Percentiles rank a stretch among this genome's conserved stretches.
phyloP scores from a whole-genome alignment of 352 stramenopile genomes.

The Phytophthora nicotianae region DNA sequence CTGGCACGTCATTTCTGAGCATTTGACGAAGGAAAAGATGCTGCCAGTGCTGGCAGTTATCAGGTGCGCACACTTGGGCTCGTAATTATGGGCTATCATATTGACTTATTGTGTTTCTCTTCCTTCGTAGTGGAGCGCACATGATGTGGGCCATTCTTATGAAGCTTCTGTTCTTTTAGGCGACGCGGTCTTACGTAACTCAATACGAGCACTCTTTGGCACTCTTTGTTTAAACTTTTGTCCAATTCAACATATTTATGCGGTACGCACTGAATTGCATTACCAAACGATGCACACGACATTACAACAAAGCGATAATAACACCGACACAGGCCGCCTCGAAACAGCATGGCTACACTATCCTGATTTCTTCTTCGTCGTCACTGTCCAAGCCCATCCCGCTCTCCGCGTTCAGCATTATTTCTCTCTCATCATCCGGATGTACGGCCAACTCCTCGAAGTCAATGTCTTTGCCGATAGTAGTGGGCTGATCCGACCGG shows the following conservation, averaged over 20 bases:
- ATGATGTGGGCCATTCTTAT: constrained; percentile 85
- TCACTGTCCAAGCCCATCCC: constrained; percentile 46
- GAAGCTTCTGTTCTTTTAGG: constrained; percentile 89
- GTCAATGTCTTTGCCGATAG: constrained; percentile 67
- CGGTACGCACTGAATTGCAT: constrained; percentile 17
- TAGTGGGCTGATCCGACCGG: constrained; percentile 49
- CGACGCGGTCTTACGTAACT: constrained; percentile 19
- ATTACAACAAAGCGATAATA: constrained; percentile 9
- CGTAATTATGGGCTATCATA: background rate
- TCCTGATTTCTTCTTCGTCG: constrained; percentile 33
- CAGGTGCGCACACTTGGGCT: constrained; percentile 43
- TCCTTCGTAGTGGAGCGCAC: constrained; percentile 61
- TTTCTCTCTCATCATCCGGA: constrained; percentile 50
- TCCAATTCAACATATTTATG: too few relatives aligned
- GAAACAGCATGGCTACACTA: constrained; percentile 35
- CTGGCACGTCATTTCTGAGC: constrained; percentile 75
- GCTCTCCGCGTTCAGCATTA: constrained; percentile 58
- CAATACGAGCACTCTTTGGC: constrained; percentile 24
- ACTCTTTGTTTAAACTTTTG: too few relatives aligned
- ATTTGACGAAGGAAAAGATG: constrained; percentile 89
- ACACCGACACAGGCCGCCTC: constrained; percentile 11
- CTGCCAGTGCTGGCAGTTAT: constrained; percentile 82
- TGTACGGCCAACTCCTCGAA: constrained; percentile 51
- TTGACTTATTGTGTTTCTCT: constrained; percentile 15
- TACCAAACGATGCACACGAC: constrained; percentile 26